Evolutionary conservation across 176 grass and related monocot genomes (phyloP), one percentile per base, ranked within the genome.

Genomic region (Eleusine coracana): DNA sequence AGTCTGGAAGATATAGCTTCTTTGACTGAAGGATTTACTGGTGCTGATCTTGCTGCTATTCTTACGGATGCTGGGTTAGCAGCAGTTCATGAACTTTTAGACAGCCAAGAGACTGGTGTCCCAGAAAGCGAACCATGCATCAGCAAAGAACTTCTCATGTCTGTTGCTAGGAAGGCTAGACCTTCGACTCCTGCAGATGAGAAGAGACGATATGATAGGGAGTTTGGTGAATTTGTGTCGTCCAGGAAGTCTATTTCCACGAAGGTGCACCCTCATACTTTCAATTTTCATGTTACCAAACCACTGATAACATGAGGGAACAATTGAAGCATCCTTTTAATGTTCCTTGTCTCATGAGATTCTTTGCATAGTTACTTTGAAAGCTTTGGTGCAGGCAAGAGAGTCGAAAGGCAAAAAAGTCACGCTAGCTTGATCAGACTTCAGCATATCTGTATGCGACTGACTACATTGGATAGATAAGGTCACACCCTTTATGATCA

Each of bases 351-450:
- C 34, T 36, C 28, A 37, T 69, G 60, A 59, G 17, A 66, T 86
- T 82, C 66, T 20, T 45, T 73, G 55, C 28, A 75, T 18, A 71
- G 42, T 48, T 52, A 73, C 73, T 82, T 82, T 21, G 78, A 67
- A 76, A 15, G 28, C 46, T 81, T 83, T 14, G 45, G 77, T 86
- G 88, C 96, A 98, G 96, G 86, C 86, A 82, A 95, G 90, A 42
- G 96, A 95, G 68, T 87, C 79, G 0, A 98, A 98, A 88, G 96
- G 96, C 50, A 98, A 98, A 91, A 93, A 88, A 78, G 96, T 94
- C 49, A 95, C 96, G 3, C 44, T 95, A 59, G 92, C 96, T 82
- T 98, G 92, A 98, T 10, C 59, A 39, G 56, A 6, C 80, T 62
- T 41, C 36, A 58, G 28, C n/a, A 50, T 10, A 76, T 61, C 38